These are phyloP conservation scores for Apiotrichum mycotoxinovorans DNA, from an alignment of 1,284 basidiomycete genomes.

Conservation along the genomic window DNA sequence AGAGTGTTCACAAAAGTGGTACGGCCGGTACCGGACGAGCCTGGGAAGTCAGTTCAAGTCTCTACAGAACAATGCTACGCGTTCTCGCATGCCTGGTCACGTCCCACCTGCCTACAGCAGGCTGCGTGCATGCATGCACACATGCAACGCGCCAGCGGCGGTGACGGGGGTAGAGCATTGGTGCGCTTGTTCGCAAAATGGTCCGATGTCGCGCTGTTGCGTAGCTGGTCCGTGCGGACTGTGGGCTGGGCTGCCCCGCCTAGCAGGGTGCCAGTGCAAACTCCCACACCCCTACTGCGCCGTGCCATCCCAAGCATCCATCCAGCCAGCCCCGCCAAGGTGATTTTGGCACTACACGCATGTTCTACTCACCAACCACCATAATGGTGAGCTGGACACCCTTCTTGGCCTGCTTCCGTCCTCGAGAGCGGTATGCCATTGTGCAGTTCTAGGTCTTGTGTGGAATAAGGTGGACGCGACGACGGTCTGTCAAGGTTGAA, in stretches of 20 bases:
- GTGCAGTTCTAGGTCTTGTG: background rate
- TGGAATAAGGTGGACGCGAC: background rate
- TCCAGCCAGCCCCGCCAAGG: no score
- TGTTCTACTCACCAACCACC: constrained; percentile 81
- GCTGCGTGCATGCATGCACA: no score
- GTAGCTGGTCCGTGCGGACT: constrained; percentile 3
- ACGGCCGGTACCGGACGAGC: constrained; percentile 91
- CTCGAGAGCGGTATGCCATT: constrained; percentile 65
- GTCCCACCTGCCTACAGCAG: no score
- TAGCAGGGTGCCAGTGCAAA: background rate
- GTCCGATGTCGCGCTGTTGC: constrained; percentile 1
- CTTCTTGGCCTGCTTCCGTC: constrained; percentile 90
- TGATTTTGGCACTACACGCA: no score
- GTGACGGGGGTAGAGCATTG: no score
- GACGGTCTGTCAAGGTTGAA: background rate
- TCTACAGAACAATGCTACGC: no score
- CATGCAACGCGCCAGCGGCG: no score
- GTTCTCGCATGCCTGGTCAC: no score
- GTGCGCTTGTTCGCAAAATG: background rate
- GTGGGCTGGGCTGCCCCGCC: background rate
- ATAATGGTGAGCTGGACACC: constrained; percentile 93
- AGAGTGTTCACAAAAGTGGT: constrained; percentile 98
- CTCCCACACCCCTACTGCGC: background rate
- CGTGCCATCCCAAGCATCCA: no score
- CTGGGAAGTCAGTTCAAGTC: constrained; percentile 49